Evolutionary conservation across 2,329 filamentous ascomycete genomes (phyloP).

Genomic region (Colletotrichum aenigma): DNA sequence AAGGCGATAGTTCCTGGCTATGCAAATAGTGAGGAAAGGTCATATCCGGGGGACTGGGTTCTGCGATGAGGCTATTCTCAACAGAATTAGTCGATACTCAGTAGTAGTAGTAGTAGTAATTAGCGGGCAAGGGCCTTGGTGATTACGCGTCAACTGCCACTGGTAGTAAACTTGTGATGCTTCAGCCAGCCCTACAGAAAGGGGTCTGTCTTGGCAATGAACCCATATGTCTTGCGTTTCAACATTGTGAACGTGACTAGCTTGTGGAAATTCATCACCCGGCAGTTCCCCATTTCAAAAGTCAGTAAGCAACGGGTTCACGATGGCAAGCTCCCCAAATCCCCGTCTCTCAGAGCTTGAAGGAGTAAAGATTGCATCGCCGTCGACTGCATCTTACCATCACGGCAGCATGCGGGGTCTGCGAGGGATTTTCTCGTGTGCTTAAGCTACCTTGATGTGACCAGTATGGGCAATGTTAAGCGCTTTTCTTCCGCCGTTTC

Average conservation of each 20-base stretch:
- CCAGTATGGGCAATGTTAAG: not conserved
- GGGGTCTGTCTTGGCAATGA: not conserved
- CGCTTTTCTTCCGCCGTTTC: not conserved
- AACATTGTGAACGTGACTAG: not conserved
- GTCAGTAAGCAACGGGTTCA: not conserved
- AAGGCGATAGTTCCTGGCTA: not conserved
- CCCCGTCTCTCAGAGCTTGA: not conserved
- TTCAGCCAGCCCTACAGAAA: not conserved
- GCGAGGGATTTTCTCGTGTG: not conserved
- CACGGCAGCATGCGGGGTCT: not conserved
- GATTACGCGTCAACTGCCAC: not conserved
- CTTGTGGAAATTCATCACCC: not conserved
- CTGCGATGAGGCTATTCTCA: not conserved
- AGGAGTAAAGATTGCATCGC: not conserved
- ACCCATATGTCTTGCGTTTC: not conserved
- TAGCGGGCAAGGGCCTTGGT: not conserved
- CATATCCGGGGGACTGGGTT: not conserved
- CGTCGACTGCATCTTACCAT: rapidly evolving
- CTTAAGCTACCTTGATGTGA: not conserved
- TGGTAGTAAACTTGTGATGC: not conserved
- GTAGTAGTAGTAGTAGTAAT: not conserved
- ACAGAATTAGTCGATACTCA: not conserved
- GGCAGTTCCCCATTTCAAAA: rapidly evolving
- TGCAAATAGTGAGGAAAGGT: not conserved
- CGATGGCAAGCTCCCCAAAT: not conserved